Percentiles rank a stretch among this genome's conserved stretches.
Conservation (phyloP, 768 basidiomycete species). For the Mrakia gelida region DNA sequence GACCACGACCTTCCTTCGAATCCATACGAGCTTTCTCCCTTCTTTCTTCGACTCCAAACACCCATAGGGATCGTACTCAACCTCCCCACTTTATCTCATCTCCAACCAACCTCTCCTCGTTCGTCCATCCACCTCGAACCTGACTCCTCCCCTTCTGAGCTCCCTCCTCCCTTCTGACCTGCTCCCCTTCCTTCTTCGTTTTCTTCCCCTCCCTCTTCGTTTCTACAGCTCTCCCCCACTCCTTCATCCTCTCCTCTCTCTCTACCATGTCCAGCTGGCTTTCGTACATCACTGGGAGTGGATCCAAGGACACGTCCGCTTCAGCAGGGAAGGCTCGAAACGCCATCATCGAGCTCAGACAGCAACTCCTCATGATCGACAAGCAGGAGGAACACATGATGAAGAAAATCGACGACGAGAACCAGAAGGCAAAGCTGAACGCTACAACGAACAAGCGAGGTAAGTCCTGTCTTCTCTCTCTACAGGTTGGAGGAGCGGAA, state of each 20-base stretch:
- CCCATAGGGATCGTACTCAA: background rate
- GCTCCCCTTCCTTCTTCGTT: background rate
- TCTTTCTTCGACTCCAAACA: background rate
- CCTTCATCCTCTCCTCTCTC: background rate
- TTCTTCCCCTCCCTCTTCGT: background rate
- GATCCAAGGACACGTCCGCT: constrained; percentile 66
- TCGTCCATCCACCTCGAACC: background rate
- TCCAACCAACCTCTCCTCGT: background rate
- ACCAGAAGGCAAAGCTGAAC: constrained; percentile 85
- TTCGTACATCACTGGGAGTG: constrained; percentile 81
- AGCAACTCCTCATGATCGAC: constrained; percentile 94
- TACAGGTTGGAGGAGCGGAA: background rate
- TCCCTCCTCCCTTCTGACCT: constrained; percentile 11
- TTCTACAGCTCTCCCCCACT: background rate
- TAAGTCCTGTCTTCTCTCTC: constrained; percentile 49
- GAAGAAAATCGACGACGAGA: constrained; percentile 94
- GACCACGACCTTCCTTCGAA: background rate
- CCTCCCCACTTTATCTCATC: too few species aligned
- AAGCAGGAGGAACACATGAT: constrained; percentile 97
- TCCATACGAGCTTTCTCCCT: background rate
- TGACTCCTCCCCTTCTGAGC: background rate
- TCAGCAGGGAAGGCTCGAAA: constrained; percentile 61
- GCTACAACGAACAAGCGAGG: constrained; percentile 89
- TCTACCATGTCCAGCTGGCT: constrained; percentile 55
- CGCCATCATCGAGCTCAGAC: constrained; percentile 85